Percentiles rank a stretch among this genome's conserved stretches.
phyloP scores from a whole-genome alignment of 371 early-diverging fungal species.

The Mortierella sp. region DNA sequence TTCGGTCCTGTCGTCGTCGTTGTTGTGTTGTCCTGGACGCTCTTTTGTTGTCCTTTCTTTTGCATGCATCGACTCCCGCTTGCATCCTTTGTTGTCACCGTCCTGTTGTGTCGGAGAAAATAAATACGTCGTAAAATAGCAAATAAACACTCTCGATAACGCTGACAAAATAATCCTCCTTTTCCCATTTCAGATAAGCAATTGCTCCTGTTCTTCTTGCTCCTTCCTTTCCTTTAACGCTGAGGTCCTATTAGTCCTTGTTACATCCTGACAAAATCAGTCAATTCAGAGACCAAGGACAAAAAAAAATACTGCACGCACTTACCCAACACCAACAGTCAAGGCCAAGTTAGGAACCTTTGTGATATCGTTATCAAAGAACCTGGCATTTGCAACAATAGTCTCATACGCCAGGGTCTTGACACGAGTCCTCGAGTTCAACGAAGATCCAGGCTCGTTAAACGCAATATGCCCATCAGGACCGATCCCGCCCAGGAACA shows the following conservation, averaged over 20 bases:
- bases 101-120: constrained; percentile 8
- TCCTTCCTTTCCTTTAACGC: not conserved
- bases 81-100: not conserved
- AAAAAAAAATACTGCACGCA: constrained; percentile 9
- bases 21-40: not conserved
- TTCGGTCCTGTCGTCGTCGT: not conserved
- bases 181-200: not conserved
- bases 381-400: constrained; percentile 90
- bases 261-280: not conserved
- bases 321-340: constrained; percentile 90
- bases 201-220: not conserved
- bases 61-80: not conserved
- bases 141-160: not conserved
- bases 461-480: constrained; percentile 95
- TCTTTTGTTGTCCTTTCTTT: not conserved
- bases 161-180: not conserved
- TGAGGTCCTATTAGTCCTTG: not conserved
- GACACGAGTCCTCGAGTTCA: constrained; percentile 87
- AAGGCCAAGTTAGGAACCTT: constrained; percentile 92
- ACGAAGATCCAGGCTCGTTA: constrained; percentile 93
- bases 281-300: not conserved
- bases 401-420: constrained; percentile 95
- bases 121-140: not conserved
- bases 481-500: constrained; percentile 88
- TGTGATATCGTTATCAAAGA: constrained; percentile 89